These are phyloP conservation scores for Yarrowia galli DNA, from an alignment of 1,139 yeast species.

Conservation along the genomic window DNA sequence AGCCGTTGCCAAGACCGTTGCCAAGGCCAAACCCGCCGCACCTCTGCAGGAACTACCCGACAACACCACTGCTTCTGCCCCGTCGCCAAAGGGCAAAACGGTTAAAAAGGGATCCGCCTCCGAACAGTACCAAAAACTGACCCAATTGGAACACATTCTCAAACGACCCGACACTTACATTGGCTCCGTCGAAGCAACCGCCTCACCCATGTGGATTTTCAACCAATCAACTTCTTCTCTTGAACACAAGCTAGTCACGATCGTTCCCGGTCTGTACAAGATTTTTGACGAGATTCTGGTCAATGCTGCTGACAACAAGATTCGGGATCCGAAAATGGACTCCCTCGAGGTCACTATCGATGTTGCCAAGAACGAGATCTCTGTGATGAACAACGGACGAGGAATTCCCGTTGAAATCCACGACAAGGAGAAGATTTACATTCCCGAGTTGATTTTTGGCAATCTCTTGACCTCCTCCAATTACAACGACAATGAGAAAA, in stretches of 20 bases:
- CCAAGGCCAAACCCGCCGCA: neutral
- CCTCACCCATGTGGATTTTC: constrained; percentile 84
- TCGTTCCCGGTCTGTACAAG: constrained; percentile 95
- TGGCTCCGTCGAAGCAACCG: constrained; percentile 89
- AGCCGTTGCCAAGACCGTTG: constrained; percentile 1
- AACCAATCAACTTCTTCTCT: constrained; percentile 74
- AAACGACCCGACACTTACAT: constrained; percentile 98
- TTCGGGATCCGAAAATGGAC: constrained; percentile 91
- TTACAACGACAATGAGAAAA: constrained; percentile 93
- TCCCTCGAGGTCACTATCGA: constrained; percentile 81
- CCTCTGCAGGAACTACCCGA: constrained; percentile 26
- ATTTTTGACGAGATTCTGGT: constrained; percentile 97
- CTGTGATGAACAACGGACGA: constrained; percentile 89
- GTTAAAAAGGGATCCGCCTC: constrained; percentile 57
- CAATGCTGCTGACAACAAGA: constrained; percentile 98
- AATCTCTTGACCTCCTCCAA: constrained; percentile 93
- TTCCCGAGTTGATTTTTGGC: constrained; percentile 97
- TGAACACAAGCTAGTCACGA: constrained; percentile 67
- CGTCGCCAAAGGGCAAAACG: constrained; percentile 2
- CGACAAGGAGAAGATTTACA: constrained; percentile 86
- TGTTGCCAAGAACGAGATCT: constrained; percentile 73
- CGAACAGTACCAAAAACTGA: constrained; percentile 88
- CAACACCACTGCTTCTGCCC: neutral
- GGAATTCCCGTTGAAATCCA: constrained; percentile 98
- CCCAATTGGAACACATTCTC: constrained; percentile 94